Evolutionary conservation across 202 grass and related monocot genomes (phyloP).

Genomic region (Brachypodium distachyon): DNA sequence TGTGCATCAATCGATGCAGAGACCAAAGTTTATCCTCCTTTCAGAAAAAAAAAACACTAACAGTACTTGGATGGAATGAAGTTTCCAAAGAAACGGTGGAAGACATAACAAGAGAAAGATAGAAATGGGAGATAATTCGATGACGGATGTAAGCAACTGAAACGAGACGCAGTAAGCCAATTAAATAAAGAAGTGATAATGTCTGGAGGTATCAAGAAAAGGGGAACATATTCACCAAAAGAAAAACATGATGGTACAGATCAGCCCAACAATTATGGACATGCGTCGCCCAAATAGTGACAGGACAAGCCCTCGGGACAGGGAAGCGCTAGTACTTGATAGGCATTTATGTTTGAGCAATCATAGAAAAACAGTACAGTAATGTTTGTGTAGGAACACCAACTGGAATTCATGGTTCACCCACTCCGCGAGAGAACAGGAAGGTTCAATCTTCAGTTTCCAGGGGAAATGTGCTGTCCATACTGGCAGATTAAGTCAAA

Average conservation of each 20-base stretch:
- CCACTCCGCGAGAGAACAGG: background rate
- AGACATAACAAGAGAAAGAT: background rate
- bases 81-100: background rate
- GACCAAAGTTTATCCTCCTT: no score
- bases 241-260: background rate
- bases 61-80: background rate
- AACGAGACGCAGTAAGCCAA: background rate
- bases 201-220: background rate
- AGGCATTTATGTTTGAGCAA: background rate
- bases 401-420: background rate
- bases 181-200: background rate
- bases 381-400: background rate
- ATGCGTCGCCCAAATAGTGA: background rate
- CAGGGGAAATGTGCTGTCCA: background rate
- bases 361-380: background rate
- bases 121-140: background rate
- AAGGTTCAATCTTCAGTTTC: background rate
- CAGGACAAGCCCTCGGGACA: background rate
- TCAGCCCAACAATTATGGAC: background rate
- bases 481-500: background rate
- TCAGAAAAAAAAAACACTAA: no score
- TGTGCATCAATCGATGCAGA: no score
- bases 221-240: background rate
- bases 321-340: background rate
- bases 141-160: background rate